Evolutionary conservation across 2,329 filamentous ascomycete genomes (phyloP), one percentile per base, ranked within the genome.

Genomic region (Nannizziopsis barbatae): DNA sequence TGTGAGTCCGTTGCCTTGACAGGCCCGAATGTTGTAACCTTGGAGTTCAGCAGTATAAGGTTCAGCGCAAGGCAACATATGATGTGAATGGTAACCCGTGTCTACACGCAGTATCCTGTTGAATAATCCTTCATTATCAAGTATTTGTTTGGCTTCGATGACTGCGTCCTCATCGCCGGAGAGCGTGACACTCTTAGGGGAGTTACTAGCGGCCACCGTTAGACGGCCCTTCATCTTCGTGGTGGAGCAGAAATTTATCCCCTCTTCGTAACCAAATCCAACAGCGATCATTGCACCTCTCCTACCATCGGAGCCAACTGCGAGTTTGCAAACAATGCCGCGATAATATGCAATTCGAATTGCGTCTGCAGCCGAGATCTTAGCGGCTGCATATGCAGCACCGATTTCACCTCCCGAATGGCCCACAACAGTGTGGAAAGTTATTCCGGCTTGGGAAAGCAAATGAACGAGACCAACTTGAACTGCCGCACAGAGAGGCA

Each of bases 341-440:
- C 73, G 67, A 45, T 70, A 70, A 53, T 73, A 75, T 0, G 72
- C 70, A 10, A 47, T 60, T 0, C 56, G 55, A 3, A 75, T 70
- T 3, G 72, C 71, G 8, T 72, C 67, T 1, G 55, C 42, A 1
- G 61, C 62, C 0, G 60, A 60, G 2, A 77, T 47, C 12, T 65
- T 59, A 0, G 72, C 72, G 0, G 71, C 67, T 0, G 73, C 71
- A 52, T 74, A 77, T 0, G 70, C 74, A 0, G 72, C 72, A 0
- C 58, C 71, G n/a, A 74, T 74, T 53, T 75, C 72, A 8, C 72
- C 72, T 0, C 65, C 69, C 0, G 70, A 73, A 54, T 74, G 72
- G 14, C 72, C 71, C 2, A 71, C 62, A 1, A 70, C 66, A 1
- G 60, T 62, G 8, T 47, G 30, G 3, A 67, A 60, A 0, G 40